Conservation (phyloP, 2,329 filamentous ascomycete species). For the Colletotrichum gigasporum region DNA sequence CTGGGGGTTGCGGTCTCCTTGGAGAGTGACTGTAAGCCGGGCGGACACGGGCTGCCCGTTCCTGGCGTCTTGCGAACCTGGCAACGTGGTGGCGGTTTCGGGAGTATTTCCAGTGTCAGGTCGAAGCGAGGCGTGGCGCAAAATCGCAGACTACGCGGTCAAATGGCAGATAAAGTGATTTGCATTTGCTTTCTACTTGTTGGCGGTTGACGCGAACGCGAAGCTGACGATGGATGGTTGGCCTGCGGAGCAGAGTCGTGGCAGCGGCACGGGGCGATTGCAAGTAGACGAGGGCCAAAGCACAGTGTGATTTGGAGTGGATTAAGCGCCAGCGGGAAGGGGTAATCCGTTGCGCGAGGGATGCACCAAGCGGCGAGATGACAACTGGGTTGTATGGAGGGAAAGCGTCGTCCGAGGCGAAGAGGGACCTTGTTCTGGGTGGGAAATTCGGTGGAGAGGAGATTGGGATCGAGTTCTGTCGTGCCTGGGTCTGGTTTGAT, state of each 20-base stretch:
- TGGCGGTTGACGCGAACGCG: neutral
- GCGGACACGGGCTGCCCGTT: slow-evolving; percentile 54
- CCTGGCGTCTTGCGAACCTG: slow-evolving; percentile 53
- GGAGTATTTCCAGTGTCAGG: neutral
- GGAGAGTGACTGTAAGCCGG: slow-evolving; percentile 39
- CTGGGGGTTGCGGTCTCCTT: neutral
- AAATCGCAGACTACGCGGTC: neutral
- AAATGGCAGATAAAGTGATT: neutral
- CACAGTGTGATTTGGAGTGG: too few species aligned
- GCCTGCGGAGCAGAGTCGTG: neutral
- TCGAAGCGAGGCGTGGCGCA: neutral
- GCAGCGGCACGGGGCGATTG: neutral
- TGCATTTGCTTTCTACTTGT: neutral
- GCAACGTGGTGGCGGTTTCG: slow-evolving; percentile 56
- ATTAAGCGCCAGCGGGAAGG: too few species aligned
- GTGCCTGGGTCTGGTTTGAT: neutral
- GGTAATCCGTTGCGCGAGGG: neutral
- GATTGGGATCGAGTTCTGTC: neutral
- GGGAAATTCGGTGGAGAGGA: too few species aligned
- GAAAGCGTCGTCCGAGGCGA: too few species aligned
- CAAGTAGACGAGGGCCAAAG: too few species aligned
- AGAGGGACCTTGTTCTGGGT: too few species aligned
- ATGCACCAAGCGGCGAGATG: neutral
- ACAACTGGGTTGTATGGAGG: too few species aligned
- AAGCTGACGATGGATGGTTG: neutral